Evolutionary conservation across 73 alveolate genomes (phyloP), one percentile per base, ranked within the genome.

Genomic region (Stentor coeruleus): DNA sequence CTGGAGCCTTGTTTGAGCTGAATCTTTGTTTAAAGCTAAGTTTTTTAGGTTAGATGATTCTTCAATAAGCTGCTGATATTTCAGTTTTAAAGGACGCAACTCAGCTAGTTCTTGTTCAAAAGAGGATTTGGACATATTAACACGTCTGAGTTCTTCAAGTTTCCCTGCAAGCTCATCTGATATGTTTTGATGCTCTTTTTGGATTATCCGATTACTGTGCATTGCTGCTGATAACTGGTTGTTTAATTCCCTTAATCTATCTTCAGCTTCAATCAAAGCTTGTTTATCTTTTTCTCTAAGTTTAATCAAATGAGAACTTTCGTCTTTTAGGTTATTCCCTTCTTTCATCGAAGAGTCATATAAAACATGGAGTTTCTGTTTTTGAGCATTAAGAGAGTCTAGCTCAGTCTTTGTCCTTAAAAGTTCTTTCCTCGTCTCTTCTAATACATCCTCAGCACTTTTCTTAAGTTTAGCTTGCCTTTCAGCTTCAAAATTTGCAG

Each of bases 31-130:
- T 66, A 66, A 66, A 26, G 79, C 14, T 26, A 11, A 26, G 26
- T 20, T 20, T 31, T 66, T 66, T 33, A 66, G 37, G 36, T 26
- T 15, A 20, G n/a, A 31, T 37, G n/a, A 28, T 33, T 66, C 79
- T 20, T 66, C 79, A 1, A 66, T 15, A 26, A 30, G 4, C 40
- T 84, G 74, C 59, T 75, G 86, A 0, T 59, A 55, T 59, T 86
- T 41, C 31, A 31, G 37, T 59, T 76, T 85, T n/a, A 88, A 35
- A 0, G 94, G 94, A 3, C 94, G 37, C 3, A 88, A 77, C 36
- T 85, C 84, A 37, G 87, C 39, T 40, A 88, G 81, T 73, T 86
- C 88, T 36, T 84, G 83, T 75, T 86, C 84, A 3, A 40, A 74
- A 37, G 37, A 39, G 11, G 81, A 28, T 57, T 77, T 81, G 11